Conservation (phyloP, 495 filamentous ascomycete species). For the Hyaloscypha hepaticicola region DNA sequence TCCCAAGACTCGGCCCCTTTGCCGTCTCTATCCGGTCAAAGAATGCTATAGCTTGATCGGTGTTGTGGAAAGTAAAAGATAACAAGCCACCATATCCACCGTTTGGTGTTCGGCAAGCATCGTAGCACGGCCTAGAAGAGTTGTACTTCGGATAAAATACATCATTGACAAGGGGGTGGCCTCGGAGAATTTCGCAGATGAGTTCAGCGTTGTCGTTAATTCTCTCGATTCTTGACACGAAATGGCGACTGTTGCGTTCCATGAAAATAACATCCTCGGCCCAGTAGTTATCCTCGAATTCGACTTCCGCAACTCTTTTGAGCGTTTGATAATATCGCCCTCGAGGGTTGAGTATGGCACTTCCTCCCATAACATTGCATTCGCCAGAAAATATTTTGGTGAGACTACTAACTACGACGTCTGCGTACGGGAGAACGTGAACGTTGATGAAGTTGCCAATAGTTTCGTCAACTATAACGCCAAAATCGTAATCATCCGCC, state of each 20-base stretch:
- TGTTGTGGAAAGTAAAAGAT: slow-evolving; percentile 72
- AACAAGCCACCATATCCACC: slow-evolving; percentile 92
- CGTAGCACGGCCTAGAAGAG: slow-evolving; percentile 68
- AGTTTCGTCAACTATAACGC: slow-evolving; percentile 91
- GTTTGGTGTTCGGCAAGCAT: slow-evolving; percentile 66
- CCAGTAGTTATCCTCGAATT: slow-evolving; percentile 91
- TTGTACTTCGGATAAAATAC: slow-evolving; percentile 86
- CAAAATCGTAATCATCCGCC: slow-evolving; percentile 84
- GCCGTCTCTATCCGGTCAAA: slow-evolving; percentile 83
- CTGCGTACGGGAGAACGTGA: slow-evolving; percentile 83
- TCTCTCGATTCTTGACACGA: slow-evolving; percentile 75
- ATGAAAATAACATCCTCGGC: slow-evolving; percentile 90
- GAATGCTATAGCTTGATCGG: slow-evolving; percentile 72
- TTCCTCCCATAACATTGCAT: slow-evolving; percentile 97
- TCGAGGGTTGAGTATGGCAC: slow-evolving; percentile 81
- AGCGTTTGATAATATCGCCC: slow-evolving; percentile 65
- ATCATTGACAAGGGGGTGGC: slow-evolving; percentile 63
- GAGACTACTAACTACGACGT: slow-evolving; percentile 89
- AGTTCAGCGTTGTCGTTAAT: slow-evolving; percentile 86
- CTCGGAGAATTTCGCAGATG: slow-evolving; percentile 65
- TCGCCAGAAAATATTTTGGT: slow-evolving; percentile 98
- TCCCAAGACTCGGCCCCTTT: slow-evolving; percentile 93
- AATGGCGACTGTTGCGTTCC: slow-evolving; percentile 94
- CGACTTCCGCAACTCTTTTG: slow-evolving; percentile 56
- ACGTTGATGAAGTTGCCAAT: slow-evolving; percentile 96